Evolutionary conservation across 441 rosid genomes (phyloP).

Genomic region (Corymbia citriodora): DNA sequence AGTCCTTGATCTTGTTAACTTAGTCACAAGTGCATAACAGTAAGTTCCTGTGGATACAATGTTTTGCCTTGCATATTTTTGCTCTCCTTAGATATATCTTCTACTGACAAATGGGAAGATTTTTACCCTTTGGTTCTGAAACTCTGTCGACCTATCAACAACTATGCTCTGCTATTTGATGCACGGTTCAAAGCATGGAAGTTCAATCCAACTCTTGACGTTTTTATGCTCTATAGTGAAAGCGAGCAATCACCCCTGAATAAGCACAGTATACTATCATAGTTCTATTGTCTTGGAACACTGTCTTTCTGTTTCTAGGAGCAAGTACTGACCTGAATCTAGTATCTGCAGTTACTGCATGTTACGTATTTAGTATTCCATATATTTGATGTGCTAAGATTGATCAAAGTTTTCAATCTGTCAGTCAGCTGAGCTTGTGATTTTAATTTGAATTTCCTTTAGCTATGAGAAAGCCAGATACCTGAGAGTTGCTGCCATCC

Average conservation of each 20-base stretch:
- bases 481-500: constrained; percentile 80
- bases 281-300: not conserved
- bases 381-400: not conserved
- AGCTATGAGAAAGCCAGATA: constrained; percentile 78
- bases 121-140: not conserved
- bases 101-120: not conserved
- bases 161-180: not conserved
- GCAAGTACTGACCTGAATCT: not conserved
- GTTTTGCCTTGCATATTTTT: not conserved
- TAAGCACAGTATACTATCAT: not conserved
- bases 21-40: not conserved
- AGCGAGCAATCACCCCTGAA: not conserved
- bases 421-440: not conserved
- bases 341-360: not conserved
- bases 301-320: not conserved
- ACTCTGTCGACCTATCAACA: not conserved
- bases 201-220: not conserved
- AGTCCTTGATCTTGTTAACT: not conserved
- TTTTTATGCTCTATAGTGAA: not conserved
- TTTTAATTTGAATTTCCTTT: not conserved
- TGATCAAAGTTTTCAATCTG: not conserved
- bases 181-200: not conserved
- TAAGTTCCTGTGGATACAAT: not conserved
- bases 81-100: not conserved
- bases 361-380: not conserved